Conservation (phyloP, 2,329 filamentous ascomycete genomes). For the Polytolypa hystricis region DNA sequence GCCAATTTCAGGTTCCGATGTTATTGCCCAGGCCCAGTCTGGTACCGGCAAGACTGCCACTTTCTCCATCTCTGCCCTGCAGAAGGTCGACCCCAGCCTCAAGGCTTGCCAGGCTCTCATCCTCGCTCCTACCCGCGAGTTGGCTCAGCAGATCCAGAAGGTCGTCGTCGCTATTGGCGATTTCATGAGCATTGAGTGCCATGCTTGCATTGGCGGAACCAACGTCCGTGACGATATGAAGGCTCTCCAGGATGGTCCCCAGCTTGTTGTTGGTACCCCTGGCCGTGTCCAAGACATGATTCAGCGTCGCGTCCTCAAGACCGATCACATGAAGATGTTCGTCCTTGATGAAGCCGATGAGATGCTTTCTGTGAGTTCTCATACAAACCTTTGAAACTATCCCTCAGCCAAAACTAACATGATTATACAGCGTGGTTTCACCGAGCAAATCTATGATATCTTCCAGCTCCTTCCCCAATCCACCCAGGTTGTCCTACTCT, state of each 20-base stretch:
- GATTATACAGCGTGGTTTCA: slow-evolving; percentile 72
- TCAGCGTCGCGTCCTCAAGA: slow-evolving; percentile 92
- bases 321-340: slow-evolving; percentile 99
- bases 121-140: slow-evolving; percentile 92
- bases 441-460: slow-evolving; percentile 99
- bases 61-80: slow-evolving; percentile 97
- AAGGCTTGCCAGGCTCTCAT: slow-evolving; percentile 98
- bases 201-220: slow-evolving; percentile 98
- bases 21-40: slow-evolving; percentile 98
- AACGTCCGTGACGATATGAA: slow-evolving; percentile 98
- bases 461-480: slow-evolving; percentile 97
- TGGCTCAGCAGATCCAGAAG: slow-evolving; percentile 99
- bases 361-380: slow-evolving; percentile 54
- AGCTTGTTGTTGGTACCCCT: slow-evolving; percentile 95
- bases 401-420: slow-evolving; percentile 4
- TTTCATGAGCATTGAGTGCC: slow-evolving; percentile 99
- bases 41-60: slow-evolving; percentile 99
- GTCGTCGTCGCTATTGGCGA: slow-evolving; percentile 97
- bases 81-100: slow-evolving; percentile 92
- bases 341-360: slow-evolving; percentile 99
- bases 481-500: slow-evolving; percentile 95
- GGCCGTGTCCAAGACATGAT: slow-evolving; percentile 99
- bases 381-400: not conserved
- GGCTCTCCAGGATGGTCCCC: slow-evolving; percentile 87
- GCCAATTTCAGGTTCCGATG: slow-evolving; percentile 67